Conservation (phyloP, 352 stramenopile genomes). For the Thalassiosira mediterranea region DNA sequence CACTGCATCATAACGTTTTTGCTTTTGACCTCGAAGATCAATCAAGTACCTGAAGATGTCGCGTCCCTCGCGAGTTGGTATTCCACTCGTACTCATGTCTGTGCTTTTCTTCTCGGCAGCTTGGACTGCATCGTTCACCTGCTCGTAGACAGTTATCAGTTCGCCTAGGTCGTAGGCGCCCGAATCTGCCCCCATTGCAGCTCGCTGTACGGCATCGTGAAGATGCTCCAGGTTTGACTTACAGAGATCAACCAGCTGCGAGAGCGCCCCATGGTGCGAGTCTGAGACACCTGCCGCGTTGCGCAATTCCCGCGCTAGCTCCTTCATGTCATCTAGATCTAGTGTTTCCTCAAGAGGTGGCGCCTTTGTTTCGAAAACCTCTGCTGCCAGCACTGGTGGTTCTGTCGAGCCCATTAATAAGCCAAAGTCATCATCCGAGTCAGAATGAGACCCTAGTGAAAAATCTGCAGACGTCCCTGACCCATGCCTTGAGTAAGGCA, state of each 20-base stretch:
- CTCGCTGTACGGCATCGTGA: constrained; percentile 37
- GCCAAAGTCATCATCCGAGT: too few relatives aligned
- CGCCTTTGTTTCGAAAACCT: too few relatives aligned
- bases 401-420: too few relatives aligned
- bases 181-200: constrained; percentile 4
- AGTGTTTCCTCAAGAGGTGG: not conserved
- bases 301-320: constrained; percentile 12
- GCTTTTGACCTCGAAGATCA: constrained; percentile 57
- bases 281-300: constrained; percentile 23
- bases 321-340: constrained; percentile 18
- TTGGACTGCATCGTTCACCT: constrained; percentile 49
- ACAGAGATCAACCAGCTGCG: constrained; percentile 24
- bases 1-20: constrained; percentile 52
- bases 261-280: constrained; percentile 23
- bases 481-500: constrained; percentile 31
- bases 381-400: too few relatives aligned
- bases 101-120: constrained; percentile 24
- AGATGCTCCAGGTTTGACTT: constrained; percentile 42
- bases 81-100: not conserved
- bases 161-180: constrained; percentile 40
- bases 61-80: constrained; percentile 55
- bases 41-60: constrained; percentile 73
- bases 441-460: too few relatives aligned
- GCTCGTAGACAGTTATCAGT: constrained; percentile 50
- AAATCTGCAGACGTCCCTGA: constrained; percentile 2